phyloP scores from a whole-genome alignment of 2,329 filamentous ascomycete species.

The Malbranchea zuffiana region DNA sequence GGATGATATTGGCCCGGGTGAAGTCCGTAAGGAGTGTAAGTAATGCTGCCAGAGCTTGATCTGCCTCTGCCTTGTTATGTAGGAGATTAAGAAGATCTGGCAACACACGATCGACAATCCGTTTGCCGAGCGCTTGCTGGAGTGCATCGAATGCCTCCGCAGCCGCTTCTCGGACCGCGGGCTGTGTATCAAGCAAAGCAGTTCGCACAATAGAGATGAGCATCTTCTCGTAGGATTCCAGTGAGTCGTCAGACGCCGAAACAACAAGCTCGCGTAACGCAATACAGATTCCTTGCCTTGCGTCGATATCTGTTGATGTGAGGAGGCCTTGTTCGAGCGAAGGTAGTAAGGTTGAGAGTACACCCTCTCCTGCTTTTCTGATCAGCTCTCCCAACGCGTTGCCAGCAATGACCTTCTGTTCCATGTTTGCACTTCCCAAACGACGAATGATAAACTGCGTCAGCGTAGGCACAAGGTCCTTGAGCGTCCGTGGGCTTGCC shows the following conservation, averaged over 20 bases:
- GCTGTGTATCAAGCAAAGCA: slow-evolving; percentile 79
- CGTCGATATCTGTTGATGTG: slow-evolving; percentile 77
- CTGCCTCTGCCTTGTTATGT: slow-evolving; percentile 71
- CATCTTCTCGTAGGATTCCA: slow-evolving; percentile 91
- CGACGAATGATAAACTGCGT: slow-evolving; percentile 90
- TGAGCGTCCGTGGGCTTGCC: slow-evolving; percentile 79
- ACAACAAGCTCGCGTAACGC: slow-evolving; percentile 87
- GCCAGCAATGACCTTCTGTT: slow-evolving; percentile 97
- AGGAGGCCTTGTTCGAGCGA: slow-evolving; percentile 87
- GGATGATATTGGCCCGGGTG: slow-evolving; percentile 86
- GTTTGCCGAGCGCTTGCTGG: slow-evolving; percentile 88
- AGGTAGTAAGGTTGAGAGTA: slow-evolving; percentile 75
- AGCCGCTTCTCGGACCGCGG: slow-evolving; percentile 85
- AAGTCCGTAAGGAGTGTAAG: slow-evolving; percentile 89
- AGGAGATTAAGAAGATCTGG: slow-evolving; percentile 86
- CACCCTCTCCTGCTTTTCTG: slow-evolving; percentile 88
- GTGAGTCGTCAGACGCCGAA: slow-evolving; percentile 73
- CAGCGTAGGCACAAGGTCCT: slow-evolving; percentile 88
- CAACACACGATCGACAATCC: slow-evolving; percentile 86
- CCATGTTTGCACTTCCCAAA: slow-evolving; percentile 90
- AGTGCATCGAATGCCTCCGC: slow-evolving; percentile 94
- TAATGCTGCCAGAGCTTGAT: slow-evolving; percentile 84
- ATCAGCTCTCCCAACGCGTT: slow-evolving; percentile 95
- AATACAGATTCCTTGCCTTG: slow-evolving; percentile 94
- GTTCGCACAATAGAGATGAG: slow-evolving; percentile 89